Base-by-base conservation (phyloP, 495 filamentous ascomycete species). In the Lentithecium fluviatile region DNA sequence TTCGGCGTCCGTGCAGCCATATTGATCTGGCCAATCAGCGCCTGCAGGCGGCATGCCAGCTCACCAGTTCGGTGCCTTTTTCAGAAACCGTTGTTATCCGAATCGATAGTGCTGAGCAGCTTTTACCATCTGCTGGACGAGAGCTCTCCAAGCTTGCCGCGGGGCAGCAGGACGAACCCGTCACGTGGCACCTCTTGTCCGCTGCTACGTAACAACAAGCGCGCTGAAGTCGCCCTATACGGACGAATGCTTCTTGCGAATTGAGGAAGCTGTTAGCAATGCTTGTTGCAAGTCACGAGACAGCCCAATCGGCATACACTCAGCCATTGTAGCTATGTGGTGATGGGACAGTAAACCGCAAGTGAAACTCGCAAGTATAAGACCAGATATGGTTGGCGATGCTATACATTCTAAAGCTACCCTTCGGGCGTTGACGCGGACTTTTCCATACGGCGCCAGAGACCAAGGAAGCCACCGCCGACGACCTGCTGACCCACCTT, bases 401-500 rank as follows among this genome's bases (percentile, higher is more conserved):
- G 40, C 40, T 15, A 13, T 43, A n/a, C n/a, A n/a, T n/a, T n/a
- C 13, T 13, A 6, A 15, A 43, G 40, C 40, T 43, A 43, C 5
- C 3, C 40, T 20, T 43, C 40, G 6, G 13, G 3, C 19, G 40
- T 15, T 3, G 40, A 7, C 47, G 32, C 15, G 3, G 29, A 13
- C 23, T 37, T 51, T 23, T 57, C 54, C 73, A 74, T 79, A 52
- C 74, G 82, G 53, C 81, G 80, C 79, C 84, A 90, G 3, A 90
- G 70, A 0, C 77, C 88, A 49, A 91, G 74, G 65, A 91, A 91
- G 0, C 88, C 88, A 17, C 88, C 88, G 1, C 85, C 88, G 11
- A 82, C 73, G 34, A 87, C 75, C 37, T 74, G 73, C 24, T 80
- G 68, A 0, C 87, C 87, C 25, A 84, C 83, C 66, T 85, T 88